A percentile compares a stretch with the other conserved stretches of the same genome.
phyloP scores from a whole-genome alignment of 371 early-diverging fungal genomes.

The Mucor mucedo region DNA sequence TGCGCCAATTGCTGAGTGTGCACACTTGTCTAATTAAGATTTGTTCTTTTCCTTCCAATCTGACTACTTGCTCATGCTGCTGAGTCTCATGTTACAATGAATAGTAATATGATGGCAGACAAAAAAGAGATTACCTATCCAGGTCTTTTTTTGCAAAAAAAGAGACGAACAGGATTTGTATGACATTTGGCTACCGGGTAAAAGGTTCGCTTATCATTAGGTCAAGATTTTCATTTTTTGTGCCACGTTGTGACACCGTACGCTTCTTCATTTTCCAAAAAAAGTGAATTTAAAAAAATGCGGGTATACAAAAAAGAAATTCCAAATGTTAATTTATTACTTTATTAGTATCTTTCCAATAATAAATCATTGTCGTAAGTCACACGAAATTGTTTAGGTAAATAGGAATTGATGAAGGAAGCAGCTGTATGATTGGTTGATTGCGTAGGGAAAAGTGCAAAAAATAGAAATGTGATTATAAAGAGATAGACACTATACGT shows the following conservation, averaged over 20 bases:
- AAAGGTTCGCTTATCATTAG: too few relatives aligned
- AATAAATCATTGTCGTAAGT: background rate
- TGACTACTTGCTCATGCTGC: too few relatives aligned
- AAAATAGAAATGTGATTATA: conserved; percentile 30
- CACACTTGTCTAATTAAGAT: too few relatives aligned
- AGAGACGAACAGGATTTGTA: too few relatives aligned
- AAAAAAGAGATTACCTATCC: too few relatives aligned
- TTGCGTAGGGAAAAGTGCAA: conserved; percentile 35
- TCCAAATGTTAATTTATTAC: background rate
- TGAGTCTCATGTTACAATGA: too few relatives aligned
- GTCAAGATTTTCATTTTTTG: too few relatives aligned
- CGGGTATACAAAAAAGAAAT: background rate
- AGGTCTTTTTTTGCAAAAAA: too few relatives aligned
- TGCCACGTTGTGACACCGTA: background rate
- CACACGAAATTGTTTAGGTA: conserved; percentile 31
- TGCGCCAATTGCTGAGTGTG: too few relatives aligned
- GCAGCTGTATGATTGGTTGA: conserved; percentile 36
- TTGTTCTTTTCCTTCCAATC: too few relatives aligned
- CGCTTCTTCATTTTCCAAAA: background rate
- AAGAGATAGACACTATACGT: conserved; percentile 19
- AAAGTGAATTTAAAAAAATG: conserved; percentile 2
- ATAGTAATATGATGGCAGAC: too few relatives aligned
- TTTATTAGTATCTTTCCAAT: conserved; percentile 1
- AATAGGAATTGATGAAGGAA: conserved; percentile 39
- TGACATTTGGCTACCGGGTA: too few relatives aligned